phyloP scores from a whole-genome alignment of 2,329 filamentous ascomycete genomes.

The Colletotrichum agaves region DNA sequence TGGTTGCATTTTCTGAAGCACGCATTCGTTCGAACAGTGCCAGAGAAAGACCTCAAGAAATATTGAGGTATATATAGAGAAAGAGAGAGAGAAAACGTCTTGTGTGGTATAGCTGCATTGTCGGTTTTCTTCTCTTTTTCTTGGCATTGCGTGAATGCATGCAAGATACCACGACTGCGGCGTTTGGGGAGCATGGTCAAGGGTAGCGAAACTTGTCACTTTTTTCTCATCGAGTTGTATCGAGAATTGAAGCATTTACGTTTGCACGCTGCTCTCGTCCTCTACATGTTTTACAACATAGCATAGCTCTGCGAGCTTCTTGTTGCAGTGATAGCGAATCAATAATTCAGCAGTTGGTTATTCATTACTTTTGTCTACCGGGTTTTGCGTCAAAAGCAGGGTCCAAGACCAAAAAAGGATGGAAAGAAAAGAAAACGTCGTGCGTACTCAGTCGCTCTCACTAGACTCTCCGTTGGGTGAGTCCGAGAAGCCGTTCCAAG shows the following conservation, averaged over 20 bases:
- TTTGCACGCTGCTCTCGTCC: background rate
- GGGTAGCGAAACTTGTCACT: slow-evolving; percentile 15
- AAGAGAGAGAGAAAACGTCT: background rate
- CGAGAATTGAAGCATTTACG: background rate
- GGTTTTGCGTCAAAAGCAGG: background rate
- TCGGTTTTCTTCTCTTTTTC: background rate
- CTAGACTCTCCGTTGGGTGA: slow-evolving; percentile 37
- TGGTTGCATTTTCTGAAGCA: slow-evolving; percentile 83
- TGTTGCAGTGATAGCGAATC: background rate
- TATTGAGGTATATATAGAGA: slow-evolving; percentile 38
- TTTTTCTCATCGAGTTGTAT: background rate
- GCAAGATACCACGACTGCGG: slow-evolving; percentile 1
- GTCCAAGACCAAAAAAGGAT: background rate
- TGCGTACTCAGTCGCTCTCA: slow-evolving; percentile 48
- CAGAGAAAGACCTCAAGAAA: slow-evolving; percentile 71
- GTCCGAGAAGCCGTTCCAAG: slow-evolving; percentile 64
- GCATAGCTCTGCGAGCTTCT: background rate
- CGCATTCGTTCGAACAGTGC: slow-evolving; percentile 82
- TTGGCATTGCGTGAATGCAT: slow-evolving; percentile 5
- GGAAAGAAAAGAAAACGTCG: background rate
- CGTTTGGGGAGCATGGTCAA: slow-evolving; percentile 21
- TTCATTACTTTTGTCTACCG: slow-evolving; percentile 11
- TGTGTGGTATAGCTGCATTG: background rate
- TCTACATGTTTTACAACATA: background rate
- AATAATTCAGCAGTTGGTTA: background rate